These are phyloP conservation scores for Curvularia hawaiiensis DNA, from an alignment of 2,329 filamentous ascomycete species.

Conservation along the genomic window DNA sequence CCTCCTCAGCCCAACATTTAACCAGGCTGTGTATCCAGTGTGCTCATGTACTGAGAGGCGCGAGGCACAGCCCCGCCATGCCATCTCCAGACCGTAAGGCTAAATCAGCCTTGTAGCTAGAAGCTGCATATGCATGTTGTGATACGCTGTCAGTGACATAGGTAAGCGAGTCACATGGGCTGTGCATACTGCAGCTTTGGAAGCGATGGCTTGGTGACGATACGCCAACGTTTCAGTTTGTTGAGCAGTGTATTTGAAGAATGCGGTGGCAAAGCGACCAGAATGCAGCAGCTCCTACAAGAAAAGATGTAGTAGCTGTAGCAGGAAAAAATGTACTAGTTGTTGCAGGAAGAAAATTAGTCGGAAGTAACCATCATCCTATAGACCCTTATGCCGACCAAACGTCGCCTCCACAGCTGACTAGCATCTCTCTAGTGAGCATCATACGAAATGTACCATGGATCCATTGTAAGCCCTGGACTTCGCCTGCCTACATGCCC, in stretches of 20 bases:
- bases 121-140: neutral
- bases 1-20: neutral
- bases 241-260: neutral
- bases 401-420: neutral
- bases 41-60: neutral
- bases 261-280: too few relatives aligned
- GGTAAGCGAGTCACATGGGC: neutral
- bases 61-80: neutral
- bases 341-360: too few relatives aligned
- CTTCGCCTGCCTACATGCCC: too few relatives aligned
- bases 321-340: neutral
- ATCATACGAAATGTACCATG: too few relatives aligned
- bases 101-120: neutral
- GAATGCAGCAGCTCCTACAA: too few relatives aligned
- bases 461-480: too few relatives aligned
- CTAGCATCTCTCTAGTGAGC: too few relatives aligned
- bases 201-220: neutral
- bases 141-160: neutral
- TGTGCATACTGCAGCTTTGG: neutral
- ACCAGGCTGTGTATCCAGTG: neutral
- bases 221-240: neutral
- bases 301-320: too few relatives aligned
- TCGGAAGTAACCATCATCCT: neutral
- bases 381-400: neutral
- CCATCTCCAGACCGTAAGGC: neutral